Conservation (phyloP, 192 early-diverging fungal genomes). For the Coemansia sp. region DNA sequence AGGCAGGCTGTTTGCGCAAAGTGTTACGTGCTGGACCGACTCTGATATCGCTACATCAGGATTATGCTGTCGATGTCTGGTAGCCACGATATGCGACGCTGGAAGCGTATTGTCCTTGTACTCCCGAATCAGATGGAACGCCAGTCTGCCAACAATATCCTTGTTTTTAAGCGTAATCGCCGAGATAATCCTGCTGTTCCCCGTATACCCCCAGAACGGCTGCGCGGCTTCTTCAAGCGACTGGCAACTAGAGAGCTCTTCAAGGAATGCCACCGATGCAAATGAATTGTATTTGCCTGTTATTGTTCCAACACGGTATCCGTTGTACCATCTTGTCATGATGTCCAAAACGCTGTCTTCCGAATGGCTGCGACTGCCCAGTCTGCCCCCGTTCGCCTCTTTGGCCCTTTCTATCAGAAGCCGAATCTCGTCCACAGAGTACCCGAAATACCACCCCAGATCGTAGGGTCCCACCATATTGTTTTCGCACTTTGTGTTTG, state of each 20-base stretch:
- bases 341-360: not conserved
- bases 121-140: too few species aligned
- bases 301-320: constrained; percentile 1
- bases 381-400: not conserved
- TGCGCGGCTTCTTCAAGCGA: not conserved
- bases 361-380: not conserved
- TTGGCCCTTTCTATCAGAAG: constrained; percentile 3
- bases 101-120: too few species aligned
- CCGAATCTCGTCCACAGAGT: not conserved
- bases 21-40: not conserved
- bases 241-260: not conserved
- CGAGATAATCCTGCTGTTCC: too few species aligned
- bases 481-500: not conserved
- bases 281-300: constrained; percentile 10
- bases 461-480: not conserved
- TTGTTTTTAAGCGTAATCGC: too few species aligned
- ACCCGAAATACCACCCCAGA: not conserved
- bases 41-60: not conserved
- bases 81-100: too few species aligned
- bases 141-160: too few species aligned
- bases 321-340: constrained; percentile 12
- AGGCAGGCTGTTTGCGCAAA: not conserved
- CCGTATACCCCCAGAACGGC: constrained; percentile 2
- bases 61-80: too few species aligned
- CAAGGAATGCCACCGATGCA: constrained; percentile 1